These are phyloP conservation scores for Saccharomycopsis sp. DNA, from an alignment of 805 yeast species.

Conservation along the genomic window DNA sequence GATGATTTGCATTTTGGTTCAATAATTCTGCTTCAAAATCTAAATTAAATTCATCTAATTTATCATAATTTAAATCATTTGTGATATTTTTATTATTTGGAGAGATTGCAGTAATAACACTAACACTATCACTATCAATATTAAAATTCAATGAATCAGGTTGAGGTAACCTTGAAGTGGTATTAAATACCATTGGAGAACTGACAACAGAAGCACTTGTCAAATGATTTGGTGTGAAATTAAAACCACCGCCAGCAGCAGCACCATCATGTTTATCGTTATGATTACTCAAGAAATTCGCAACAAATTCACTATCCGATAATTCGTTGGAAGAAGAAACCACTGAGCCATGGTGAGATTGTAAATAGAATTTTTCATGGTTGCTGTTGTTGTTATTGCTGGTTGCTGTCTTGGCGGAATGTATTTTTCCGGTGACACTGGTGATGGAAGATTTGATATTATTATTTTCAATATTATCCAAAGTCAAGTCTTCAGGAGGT, in stretches of 20 bases:
- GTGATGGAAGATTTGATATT: too few relatives aligned
- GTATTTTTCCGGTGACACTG: constrained; percentile 1
- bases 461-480: too few relatives aligned
- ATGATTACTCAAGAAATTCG: not conserved
- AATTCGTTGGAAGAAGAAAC: not conserved
- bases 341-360: not conserved
- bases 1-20: not conserved
- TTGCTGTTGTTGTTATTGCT: not conserved
- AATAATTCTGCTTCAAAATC: constrained; percentile 5
- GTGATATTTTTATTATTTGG: not conserved
- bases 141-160: not conserved
- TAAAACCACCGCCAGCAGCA: not conserved
- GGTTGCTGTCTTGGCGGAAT: too few relatives aligned
- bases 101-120: constrained; percentile 8
- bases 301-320: not conserved
- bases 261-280: too few relatives aligned
- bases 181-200: constrained; percentile 6
- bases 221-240: not conserved
- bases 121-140: constrained; percentile 5
- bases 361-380: not conserved
- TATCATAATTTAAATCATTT: constrained; percentile 2
- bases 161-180: not conserved
- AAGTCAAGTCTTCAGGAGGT: constrained; percentile 9
- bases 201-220: constrained; percentile 1
- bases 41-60: constrained; percentile 6